These are phyloP conservation scores for Vicia sativa DNA, from an alignment of 306 rosid species.

Conservation along the genomic window DNA sequence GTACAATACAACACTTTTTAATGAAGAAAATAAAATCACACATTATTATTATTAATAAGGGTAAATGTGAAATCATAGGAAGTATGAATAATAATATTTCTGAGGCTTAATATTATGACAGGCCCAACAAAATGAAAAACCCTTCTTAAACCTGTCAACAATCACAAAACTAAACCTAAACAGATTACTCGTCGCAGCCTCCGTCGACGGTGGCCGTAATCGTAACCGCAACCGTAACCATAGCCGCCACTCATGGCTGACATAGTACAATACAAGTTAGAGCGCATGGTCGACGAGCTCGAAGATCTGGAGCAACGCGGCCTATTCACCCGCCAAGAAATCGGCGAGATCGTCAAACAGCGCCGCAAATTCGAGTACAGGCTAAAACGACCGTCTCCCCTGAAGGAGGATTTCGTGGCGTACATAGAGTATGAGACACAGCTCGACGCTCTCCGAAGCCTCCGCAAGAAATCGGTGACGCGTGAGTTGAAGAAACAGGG, in stretches of 20 bases:
- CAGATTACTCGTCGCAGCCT: background rate
- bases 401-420: conserved; percentile 45
- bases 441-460: conserved; percentile 44
- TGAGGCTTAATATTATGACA: background rate
- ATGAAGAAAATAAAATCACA: no score
- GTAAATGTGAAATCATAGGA: no score
- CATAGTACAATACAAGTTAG: conserved; percentile 51
- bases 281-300: conserved; percentile 53
- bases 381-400: conserved; percentile 42
- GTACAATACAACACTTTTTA: no score
- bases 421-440: conserved; percentile 51
- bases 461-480: conserved; percentile 47
- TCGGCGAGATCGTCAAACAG: conserved; percentile 51
- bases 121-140: background rate
- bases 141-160: background rate
- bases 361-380: conserved; percentile 52
- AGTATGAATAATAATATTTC: no score
- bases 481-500: conserved; percentile 41
- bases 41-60: no score
- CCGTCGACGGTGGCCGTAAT: background rate
- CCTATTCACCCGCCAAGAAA: conserved; percentile 45
- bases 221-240: background rate
- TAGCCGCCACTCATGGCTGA: conserved; percentile 41
- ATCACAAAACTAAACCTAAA: background rate
- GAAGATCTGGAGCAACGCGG: conserved; percentile 54